Evolutionary conservation across 345 rosid species (phyloP), one percentile per base, ranked within the genome.

Genomic region (Heritiera fomes): DNA sequence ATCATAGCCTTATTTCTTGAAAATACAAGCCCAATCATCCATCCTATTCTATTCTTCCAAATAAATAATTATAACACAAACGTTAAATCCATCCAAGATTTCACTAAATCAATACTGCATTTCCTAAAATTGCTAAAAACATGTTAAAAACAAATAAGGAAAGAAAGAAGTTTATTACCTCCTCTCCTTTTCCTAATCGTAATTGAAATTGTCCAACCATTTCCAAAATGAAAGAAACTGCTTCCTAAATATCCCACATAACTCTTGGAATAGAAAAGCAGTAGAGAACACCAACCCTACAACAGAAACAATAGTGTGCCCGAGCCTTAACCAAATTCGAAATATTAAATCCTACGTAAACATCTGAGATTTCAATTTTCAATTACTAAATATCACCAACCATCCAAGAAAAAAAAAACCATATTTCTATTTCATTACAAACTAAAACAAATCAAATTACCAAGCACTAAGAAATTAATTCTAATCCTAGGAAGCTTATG

Each of bases 51-150:
- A 34, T 34, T 34, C 38, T 34, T 43, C 28, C 69, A 14, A 14
- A 45, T 38, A 64, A 64, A 64, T 64, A 64, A 38, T 38, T 15
- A 7, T 18, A 41, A 64, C 5, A 38, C 9, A 64, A 34, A 64
- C 8, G 68, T 15, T 3, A 40, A 69, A 15, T 20, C 38, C 38
- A 69, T 12, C 73, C 55, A 46, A 69, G 55, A 69, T n/a, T 18
- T 67, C 50, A 67, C 30, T 7, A 65, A 65, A 65, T 65, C 4
- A 17, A 65, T 65, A 67, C 13, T 45, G 34, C 72, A 68, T 68
- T 68, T 5, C 72, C 72, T 28, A 1, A 41, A n/a, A 1, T 34
- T 34, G 3, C 74, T 20, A 23, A 71, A 71, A 49, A 18, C 69
- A 45, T n/a, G 72, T 45, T 43, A 9, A 67, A 13, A 67, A 63